A percentile compares a stretch with the other conserved stretches of the same genome.
Evolutionary conservation across 2,329 filamentous ascomycete species (phyloP).

Genomic region (Pleoardoris graminearum): DNA sequence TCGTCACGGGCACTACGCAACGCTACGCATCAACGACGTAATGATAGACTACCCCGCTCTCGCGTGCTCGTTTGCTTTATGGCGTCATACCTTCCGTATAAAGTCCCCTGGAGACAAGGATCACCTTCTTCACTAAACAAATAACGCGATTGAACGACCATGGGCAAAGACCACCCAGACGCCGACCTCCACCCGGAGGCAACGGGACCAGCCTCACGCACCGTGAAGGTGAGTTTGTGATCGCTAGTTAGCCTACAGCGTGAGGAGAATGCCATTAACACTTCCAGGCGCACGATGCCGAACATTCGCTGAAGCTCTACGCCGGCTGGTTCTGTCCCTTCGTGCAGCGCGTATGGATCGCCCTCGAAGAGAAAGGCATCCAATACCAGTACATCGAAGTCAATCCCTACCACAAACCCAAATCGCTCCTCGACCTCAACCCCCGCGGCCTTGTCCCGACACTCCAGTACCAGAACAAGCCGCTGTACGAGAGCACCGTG

Average conservation of each 20-base stretch:
- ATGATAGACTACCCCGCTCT: slow-evolving; percentile 8
- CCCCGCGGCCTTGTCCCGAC: slow-evolving; percentile 77
- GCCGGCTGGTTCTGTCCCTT: slow-evolving; percentile 74
- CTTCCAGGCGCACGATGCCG: slow-evolving; percentile 35
- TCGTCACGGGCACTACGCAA: slow-evolving; percentile 12
- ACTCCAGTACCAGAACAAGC: slow-evolving; percentile 59
- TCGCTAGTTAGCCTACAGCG: too few relatives aligned
- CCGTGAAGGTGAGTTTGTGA: slow-evolving; percentile 29
- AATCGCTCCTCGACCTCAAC: slow-evolving; percentile 70
- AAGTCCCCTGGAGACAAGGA: background rate
- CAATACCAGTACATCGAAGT: slow-evolving; percentile 70
- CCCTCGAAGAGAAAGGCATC: slow-evolving; percentile 72
- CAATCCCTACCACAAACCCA: slow-evolving; percentile 75
- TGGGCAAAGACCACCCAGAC: slow-evolving; percentile 42
- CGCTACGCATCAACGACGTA: slow-evolving; percentile 5
- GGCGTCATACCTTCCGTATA: background rate
- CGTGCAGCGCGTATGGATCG: slow-evolving; percentile 73
- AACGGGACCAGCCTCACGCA: slow-evolving; percentile 36
- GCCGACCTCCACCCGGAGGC: slow-evolving; percentile 42
- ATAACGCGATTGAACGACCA: slow-evolving; percentile 12
- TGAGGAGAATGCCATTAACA: background rate
- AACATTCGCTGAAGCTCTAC: slow-evolving; percentile 66
- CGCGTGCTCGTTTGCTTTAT: background rate
- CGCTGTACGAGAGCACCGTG: slow-evolving; percentile 73
- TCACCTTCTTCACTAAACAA: background rate